Evolutionary conservation across 1,284 basidiomycete genomes (phyloP).

Genomic region (Malassezia vespertilionis): DNA sequence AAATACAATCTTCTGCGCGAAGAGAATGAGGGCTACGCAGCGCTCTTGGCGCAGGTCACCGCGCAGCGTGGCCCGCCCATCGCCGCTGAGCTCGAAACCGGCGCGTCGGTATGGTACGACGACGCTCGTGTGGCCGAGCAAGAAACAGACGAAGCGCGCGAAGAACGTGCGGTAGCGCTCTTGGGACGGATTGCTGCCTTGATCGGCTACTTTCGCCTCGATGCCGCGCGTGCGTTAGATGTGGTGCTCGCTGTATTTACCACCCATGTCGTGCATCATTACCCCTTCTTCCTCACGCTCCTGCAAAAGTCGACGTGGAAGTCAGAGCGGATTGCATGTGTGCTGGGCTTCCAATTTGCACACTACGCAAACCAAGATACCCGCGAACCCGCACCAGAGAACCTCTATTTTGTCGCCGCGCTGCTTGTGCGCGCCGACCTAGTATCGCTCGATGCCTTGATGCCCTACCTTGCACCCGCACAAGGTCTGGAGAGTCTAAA

Average conservation of each 20-base stretch:
- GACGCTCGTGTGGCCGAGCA: conserved; percentile 23
- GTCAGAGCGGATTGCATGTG: conserved; percentile 50
- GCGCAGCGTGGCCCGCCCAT: conserved; percentile 63
- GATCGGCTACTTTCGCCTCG: conserved; percentile 75
- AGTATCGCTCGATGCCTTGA: conserved; percentile 71
- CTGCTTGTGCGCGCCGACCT: conserved; percentile 78
- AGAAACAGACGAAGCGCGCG: conserved; percentile 25
- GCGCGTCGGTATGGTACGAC: neutral
- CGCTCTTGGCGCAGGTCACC: conserved; percentile 73
- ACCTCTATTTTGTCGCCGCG: conserved; percentile 70
- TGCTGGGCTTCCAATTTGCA: conserved; percentile 88
- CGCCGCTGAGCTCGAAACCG: conserved; percentile 48
- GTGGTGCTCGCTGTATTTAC: conserved; percentile 83
- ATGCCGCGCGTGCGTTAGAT: conserved; percentile 85
- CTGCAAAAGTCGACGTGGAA: conserved; percentile 72
- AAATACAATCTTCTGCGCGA: conserved; percentile 96
- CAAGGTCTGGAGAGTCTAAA: conserved; percentile 50
- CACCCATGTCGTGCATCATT: conserved; percentile 68
- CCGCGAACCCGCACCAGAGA: conserved; percentile 56
- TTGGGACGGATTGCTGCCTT: conserved; percentile 38
- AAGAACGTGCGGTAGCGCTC: conserved; percentile 34
- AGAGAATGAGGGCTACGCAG: conserved; percentile 92
- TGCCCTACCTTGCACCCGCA: conserved; percentile 59
- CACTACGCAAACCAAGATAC: conserved; percentile 59
- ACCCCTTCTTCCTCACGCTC: conserved; percentile 80